Percentiles rank a stretch among this genome's conserved stretches.
phyloP scores from a whole-genome alignment of 371 early-diverging fungal species.

The Lichtheimia hyalospora region DNA sequence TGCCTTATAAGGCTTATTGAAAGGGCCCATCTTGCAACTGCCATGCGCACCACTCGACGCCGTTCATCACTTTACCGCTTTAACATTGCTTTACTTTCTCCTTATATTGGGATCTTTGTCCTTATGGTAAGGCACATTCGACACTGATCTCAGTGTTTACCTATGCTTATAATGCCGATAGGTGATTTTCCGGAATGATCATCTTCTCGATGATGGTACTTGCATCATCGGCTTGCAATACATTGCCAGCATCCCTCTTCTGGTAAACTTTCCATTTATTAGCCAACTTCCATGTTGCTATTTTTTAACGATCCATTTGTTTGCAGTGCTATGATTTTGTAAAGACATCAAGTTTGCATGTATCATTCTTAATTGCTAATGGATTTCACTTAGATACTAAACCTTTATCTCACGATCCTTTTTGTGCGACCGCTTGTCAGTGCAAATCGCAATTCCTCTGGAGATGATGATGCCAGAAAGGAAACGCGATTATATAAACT shows the following conservation, averaged over 20 bases:
- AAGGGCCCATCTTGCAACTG: constrained; percentile 24
- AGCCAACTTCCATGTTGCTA: not conserved
- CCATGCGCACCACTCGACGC: constrained; percentile 14
- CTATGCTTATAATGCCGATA: constrained; percentile 2
- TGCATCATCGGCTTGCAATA: constrained; percentile 52
- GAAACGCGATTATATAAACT: constrained; percentile 42
- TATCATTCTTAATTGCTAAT: no score
- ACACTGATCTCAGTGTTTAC: not conserved
- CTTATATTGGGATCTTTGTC: constrained; percentile 46
- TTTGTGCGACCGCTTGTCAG: constrained; percentile 46
- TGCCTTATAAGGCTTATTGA: constrained; percentile 24
- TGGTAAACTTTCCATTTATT: constrained; percentile 19
- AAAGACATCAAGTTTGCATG: constrained; percentile 5
- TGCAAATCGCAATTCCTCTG: constrained; percentile 21
- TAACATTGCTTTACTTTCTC: constrained; percentile 27
- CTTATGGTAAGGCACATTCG: constrained; percentile 33
- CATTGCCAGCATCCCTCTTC: constrained; percentile 46
- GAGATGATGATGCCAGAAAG: constrained; percentile 30
- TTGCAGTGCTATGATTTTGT: constrained; percentile 39
- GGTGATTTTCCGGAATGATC: constrained; percentile 47
- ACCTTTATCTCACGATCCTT: constrained; percentile 46
- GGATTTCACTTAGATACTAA: constrained; percentile 21
- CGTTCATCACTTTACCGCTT: constrained; percentile 21
- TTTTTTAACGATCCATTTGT: not conserved
- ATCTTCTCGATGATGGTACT: constrained; percentile 37